Conservation (phyloP, 345 rosid genomes). For the Citrus australasica region DNA sequence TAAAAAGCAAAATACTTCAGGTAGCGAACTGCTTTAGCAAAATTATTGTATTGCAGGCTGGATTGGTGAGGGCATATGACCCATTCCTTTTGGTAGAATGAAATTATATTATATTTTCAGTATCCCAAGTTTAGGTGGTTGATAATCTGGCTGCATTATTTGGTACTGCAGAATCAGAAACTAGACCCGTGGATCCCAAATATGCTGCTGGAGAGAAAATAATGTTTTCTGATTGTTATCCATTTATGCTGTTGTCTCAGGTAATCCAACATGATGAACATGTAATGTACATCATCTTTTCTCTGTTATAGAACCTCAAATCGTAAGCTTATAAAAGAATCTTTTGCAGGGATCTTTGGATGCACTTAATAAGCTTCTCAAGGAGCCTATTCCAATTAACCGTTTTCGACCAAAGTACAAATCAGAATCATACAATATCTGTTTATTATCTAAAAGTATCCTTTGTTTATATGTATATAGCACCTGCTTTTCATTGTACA, state of each 20-base stretch:
- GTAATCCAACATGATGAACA: constrained; percentile 27
- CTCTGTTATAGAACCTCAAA: background rate
- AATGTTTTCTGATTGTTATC: constrained; percentile 75
- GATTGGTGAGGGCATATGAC: background rate
- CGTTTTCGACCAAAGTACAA: constrained; percentile 93
- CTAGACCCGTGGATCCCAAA: constrained; percentile 66
- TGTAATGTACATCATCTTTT: background rate
- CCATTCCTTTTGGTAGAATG: background rate
- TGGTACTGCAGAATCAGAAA: constrained; percentile 48
- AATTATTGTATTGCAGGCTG: background rate
- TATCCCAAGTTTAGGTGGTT: background rate
- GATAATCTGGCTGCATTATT: background rate
- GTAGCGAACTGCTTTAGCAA: background rate
- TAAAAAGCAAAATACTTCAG: background rate
- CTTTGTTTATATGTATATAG: background rate
- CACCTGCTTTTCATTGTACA: background rate
- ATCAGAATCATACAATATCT: background rate
- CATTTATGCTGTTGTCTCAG: constrained; percentile 79
- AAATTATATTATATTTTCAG: background rate
- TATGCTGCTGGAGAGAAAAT: constrained; percentile 63
- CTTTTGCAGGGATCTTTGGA: constrained; percentile 78
- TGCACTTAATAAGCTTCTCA: constrained; percentile 61
- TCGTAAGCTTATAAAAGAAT: background rate
- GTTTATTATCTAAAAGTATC: background rate
- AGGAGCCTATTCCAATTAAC: constrained; percentile 77